These are phyloP conservation scores for Hypoxylon sp. DNA, from an alignment of 2,329 filamentous ascomycete species.

Conservation along the genomic window DNA sequence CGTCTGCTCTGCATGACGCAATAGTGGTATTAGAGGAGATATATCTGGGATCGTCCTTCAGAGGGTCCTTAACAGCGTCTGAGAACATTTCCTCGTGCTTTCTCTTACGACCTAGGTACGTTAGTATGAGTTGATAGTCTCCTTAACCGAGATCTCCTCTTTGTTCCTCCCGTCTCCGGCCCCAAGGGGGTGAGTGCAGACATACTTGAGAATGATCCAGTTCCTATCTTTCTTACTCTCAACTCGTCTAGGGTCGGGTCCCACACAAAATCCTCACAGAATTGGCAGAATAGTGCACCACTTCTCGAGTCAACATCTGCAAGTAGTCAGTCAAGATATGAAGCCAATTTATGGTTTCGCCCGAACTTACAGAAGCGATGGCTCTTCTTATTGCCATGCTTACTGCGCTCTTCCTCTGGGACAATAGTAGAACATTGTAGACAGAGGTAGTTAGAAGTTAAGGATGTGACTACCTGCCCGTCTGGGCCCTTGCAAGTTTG, in stretches of 20 bases:
- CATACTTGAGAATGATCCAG: slow-evolving; percentile 75
- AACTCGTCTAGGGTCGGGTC: slow-evolving; percentile 85
- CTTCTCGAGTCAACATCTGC: slow-evolving; percentile 83
- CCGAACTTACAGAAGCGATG: slow-evolving; percentile 78
- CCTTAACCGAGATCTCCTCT: not conserved
- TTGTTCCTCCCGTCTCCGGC: not conserved
- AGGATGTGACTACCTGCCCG: slow-evolving; percentile 69
- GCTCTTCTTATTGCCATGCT: slow-evolving; percentile 77
- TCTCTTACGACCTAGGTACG: slow-evolving; percentile 73
- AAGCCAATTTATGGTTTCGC: not conserved
- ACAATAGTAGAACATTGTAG: slow-evolving; percentile 80
- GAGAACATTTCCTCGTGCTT: slow-evolving; percentile 80
- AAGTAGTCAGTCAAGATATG: slow-evolving; percentile 49
- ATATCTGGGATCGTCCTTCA: slow-evolving; percentile 78
- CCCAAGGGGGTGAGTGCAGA: slow-evolving; percentile 17
- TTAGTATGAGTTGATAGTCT: slow-evolving; percentile 17
- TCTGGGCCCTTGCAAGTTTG: slow-evolving; percentile 75
- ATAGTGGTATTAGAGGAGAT: slow-evolving; percentile 83
- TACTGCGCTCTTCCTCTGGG: slow-evolving; percentile 73
- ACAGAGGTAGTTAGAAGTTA: slow-evolving; percentile 79
- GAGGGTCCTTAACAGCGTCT: slow-evolving; percentile 67
- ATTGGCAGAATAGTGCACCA: slow-evolving; percentile 83
- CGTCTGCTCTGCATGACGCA: slow-evolving; percentile 87
- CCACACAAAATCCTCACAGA: slow-evolving; percentile 87
- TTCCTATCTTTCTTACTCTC: slow-evolving; percentile 77